Evolutionary conservation across 352 stramenopile genomes (phyloP).

Genomic region (Globisporangium nodosum): DNA sequence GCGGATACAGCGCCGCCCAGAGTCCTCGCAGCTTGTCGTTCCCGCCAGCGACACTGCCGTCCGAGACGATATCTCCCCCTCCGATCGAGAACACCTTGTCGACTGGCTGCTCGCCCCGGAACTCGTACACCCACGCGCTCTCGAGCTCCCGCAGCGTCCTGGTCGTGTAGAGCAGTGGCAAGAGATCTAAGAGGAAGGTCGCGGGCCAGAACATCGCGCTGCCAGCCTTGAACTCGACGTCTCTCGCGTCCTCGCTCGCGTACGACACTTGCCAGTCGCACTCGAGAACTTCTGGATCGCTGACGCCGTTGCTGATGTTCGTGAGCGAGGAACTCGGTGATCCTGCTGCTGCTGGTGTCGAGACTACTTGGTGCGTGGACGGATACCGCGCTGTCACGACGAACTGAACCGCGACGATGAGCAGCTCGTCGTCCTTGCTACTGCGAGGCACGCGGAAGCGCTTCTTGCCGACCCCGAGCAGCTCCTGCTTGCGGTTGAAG

Average conservation of each 20-base stretch:
- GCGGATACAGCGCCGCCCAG: slow-evolving; percentile 45
- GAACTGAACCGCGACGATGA: slow-evolving; percentile 38
- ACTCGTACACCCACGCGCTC: slow-evolving; percentile 48
- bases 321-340: slow-evolving; percentile 1
- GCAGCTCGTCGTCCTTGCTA: slow-evolving; percentile 48
- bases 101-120: slow-evolving; percentile 28
- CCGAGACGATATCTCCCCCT: neutral
- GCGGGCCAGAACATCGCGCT: slow-evolving; percentile 46
- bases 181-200: slow-evolving; percentile 27
- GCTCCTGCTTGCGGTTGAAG: slow-evolving; percentile 25
- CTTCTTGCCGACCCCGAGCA: slow-evolving; percentile 48
- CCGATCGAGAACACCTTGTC: slow-evolving; percentile 46
- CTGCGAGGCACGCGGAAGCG: slow-evolving; percentile 33
- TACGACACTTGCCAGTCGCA: slow-evolving; percentile 37
- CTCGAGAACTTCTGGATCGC: slow-evolving; percentile 9
- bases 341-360: slow-evolving; percentile 4
- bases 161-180: slow-evolving; percentile 33
- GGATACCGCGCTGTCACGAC: slow-evolving; percentile 13
- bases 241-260: slow-evolving; percentile 20
- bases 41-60: neutral
- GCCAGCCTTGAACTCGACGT: slow-evolving; percentile 18
- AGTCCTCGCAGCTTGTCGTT: slow-evolving; percentile 15
- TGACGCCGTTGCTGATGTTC: too few species aligned
- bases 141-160: slow-evolving; percentile 37
- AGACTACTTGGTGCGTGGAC: slow-evolving; percentile 21